Base-by-base conservation (phyloP, 2,329 filamentous ascomycete genomes). In the Epichloe aotearoae region DNA sequence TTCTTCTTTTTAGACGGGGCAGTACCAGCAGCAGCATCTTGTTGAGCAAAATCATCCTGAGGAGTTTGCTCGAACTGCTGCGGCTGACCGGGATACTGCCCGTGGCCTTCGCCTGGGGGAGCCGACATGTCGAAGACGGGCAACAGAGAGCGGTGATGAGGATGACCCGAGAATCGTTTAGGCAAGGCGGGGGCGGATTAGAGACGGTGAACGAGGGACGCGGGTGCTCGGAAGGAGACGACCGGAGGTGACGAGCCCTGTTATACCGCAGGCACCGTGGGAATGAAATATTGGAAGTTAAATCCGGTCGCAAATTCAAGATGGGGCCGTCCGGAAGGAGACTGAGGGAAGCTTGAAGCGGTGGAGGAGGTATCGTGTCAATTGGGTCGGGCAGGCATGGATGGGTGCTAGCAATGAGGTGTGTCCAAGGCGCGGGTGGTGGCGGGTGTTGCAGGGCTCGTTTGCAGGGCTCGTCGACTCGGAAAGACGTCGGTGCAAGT, bases 1-100 rank as follows among this genome's bases (percentile, higher is more conserved):
- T 95, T 95, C 80, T 95, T 96, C 74, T 89, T 89, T 67, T 79
- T 83, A 55, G 72, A 75, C 45, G 73, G 72, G 42, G 74, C 73
- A 37, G 68, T 61, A 41, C 56, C 62, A 41, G 74, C 73, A 33
- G 57, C 63, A 19, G 58, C 54, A 30, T 62, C 58, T 34, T 55
- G 57, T 39, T 51, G 57, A 11, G 62, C 56, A 39, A 60, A 62
- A 4, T 64, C 66, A 10, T 68, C 61, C 11, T 70, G 67, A 48
- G 48, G 44, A 20, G 59, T 63, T 51, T 70, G 70, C 58, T 69
- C 67, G 52, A 69, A 66, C 47, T 72, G 71, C 53, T 70, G 69
- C 54, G 69, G 68, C 54, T 67, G 64, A 49, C 47, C 59, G 34
- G 71, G 70, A 55, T 70, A 71, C 57, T 77, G 73, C 66, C 71